Conservation (phyloP, 1,139 yeast genomes). For the Ogataea hybrid region DNA sequence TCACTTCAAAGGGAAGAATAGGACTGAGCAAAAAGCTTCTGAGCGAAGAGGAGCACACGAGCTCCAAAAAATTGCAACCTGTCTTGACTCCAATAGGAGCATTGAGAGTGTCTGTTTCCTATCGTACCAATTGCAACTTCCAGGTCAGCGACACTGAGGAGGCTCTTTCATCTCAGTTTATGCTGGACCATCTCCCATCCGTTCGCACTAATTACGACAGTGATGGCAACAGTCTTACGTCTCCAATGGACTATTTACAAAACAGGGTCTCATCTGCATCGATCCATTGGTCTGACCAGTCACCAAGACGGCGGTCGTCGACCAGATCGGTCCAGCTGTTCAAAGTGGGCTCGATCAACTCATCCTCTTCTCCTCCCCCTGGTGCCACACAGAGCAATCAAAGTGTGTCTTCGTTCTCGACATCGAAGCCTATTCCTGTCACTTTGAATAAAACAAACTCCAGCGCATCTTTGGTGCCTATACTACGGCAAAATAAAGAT, state of each 20-base stretch:
- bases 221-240: conserved; percentile 13
- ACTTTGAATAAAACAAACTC: conserved; percentile 45
- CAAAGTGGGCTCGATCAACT: conserved; percentile 58
- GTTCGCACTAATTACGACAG: conserved; percentile 8
- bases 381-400: conserved; percentile 30
- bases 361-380: conserved; percentile 42
- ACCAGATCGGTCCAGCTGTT: conserved; percentile 52
- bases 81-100: conserved; percentile 75
- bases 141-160: conserved; percentile 66
- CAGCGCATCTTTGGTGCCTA: conserved; percentile 53
- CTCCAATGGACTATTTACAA: conserved; percentile 19
- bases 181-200: conserved; percentile 25
- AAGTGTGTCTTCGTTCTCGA: conserved; percentile 38
- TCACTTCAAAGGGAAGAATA: conserved; percentile 77
- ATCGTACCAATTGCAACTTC: conserved; percentile 70
- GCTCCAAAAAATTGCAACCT: conserved; percentile 51
- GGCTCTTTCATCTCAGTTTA: conserved; percentile 57
- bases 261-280: conserved; percentile 23
- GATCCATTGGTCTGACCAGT: conserved; percentile 18
- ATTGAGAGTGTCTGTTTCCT: conserved; percentile 72
- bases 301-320: conserved; percentile 28
- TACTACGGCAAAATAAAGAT: conserved; percentile 48
- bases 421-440: conserved; percentile 36
- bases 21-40: conserved; percentile 74
- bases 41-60: conserved; percentile 16